Base-by-base conservation (phyloP, 176 grass and related monocot species). In the Pontederia paniculata region DNA sequence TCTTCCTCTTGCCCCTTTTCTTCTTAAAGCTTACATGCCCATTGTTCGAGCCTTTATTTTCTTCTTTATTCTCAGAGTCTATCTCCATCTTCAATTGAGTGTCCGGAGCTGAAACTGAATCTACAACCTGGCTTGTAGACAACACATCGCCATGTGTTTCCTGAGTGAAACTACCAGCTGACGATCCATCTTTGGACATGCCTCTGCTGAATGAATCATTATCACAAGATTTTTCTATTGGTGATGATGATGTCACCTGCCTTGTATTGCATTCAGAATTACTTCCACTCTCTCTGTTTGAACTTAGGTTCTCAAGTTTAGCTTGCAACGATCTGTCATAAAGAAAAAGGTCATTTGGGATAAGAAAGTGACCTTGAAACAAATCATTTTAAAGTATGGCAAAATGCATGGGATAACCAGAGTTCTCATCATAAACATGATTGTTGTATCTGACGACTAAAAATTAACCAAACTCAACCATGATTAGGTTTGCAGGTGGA, bases 321-420 rank as follows among this genome's bases (percentile, higher is more conserved):
- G 77, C 83, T 63, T 88, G 89, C 22, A 94, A 74, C 15, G 80
- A 88, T 80, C 88, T 94, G 83, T 37, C 28, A 2, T 37, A 37
- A 37, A 37, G 28, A 44, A 80, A 76, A 50, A 67, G 18, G 37
- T 48, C 16, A 4, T 60, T 60, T 71, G 21, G 48, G 31, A 46
- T 62, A 50, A 37, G 47, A 60, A 8, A 62, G 21, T 14, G 48
- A 17, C 42, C 41, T 23, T 37, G 55, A 22, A 72, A 60, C 23
- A 58, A 42, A 17, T 4, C 23, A 52, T 60, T 19, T 71, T 22
- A 45, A 19, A 48, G 12, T 71, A 60, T 55, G 5, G 21, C 53
- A 68, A 8, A 59, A 45, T 47, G 52, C 46, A 31, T 20, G 69
- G 12, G 5, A 37, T 37, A 37, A 37, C 28, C 3, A 37, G 28